Evolutionary conservation across 2,329 filamentous ascomycete species (phyloP).

Genomic region (Ramularia collo-cygni): DNA sequence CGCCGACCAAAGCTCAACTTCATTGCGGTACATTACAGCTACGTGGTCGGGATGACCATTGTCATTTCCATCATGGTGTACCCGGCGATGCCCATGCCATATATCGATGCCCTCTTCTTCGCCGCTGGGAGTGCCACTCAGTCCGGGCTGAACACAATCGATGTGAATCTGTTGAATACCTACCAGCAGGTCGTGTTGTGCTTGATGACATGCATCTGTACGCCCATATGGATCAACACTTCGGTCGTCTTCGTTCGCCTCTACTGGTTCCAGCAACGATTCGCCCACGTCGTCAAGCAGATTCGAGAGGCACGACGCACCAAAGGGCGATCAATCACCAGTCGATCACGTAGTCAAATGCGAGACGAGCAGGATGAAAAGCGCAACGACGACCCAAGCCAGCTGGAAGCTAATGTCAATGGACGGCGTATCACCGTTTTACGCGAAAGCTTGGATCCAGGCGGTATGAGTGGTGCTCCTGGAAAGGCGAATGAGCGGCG

Average conservation of each 20-base stretch:
- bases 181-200: slow-evolving; percentile 60
- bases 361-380: slow-evolving; percentile 18
- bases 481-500: slow-evolving; percentile 44
- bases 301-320: slow-evolving; percentile 59
- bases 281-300: slow-evolving; percentile 74
- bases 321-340: slow-evolving; percentile 54
- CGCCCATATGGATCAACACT: slow-evolving; percentile 77
- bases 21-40: slow-evolving; percentile 75
- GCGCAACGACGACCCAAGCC: slow-evolving; percentile 41
- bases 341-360: slow-evolving; percentile 19
- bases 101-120: slow-evolving; percentile 86
- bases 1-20: slow-evolving; percentile 66
- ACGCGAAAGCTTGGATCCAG: slow-evolving; percentile 37
- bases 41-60: slow-evolving; percentile 68
- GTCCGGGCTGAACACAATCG: slow-evolving; percentile 77
- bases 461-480: slow-evolving; percentile 44
- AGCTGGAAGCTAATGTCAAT: slow-evolving; percentile 58
- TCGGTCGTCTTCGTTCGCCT: slow-evolving; percentile 86
- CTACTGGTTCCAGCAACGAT: slow-evolving; percentile 97
- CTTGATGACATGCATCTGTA: slow-evolving; percentile 64
- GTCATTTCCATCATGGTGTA: slow-evolving; percentile 73
- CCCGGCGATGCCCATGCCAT: slow-evolving; percentile 50
- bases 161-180: slow-evolving; percentile 40
- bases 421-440: slow-evolving; percentile 61
- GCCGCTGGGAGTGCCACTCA: slow-evolving; percentile 82